Conservation (phyloP, 768 basidiomycete genomes). For the Mycena rosella region DNA sequence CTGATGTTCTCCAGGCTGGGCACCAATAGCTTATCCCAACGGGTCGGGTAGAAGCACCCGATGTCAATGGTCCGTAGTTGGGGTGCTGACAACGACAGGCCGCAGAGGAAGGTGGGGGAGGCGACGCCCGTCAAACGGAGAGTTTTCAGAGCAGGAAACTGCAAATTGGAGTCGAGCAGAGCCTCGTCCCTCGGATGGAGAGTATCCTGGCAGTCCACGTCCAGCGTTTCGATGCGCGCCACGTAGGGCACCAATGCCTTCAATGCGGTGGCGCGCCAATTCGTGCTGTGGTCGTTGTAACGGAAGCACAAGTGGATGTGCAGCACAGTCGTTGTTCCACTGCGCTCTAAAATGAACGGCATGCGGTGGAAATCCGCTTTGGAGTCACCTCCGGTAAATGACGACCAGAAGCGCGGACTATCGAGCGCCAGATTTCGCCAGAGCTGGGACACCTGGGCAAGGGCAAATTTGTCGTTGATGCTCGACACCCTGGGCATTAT, state of each 20-base stretch:
- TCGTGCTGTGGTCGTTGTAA: no score
- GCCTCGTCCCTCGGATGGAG: no score
- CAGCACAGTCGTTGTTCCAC: neutral
- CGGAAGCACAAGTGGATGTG: neutral
- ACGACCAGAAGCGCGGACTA: neutral
- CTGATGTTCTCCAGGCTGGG: neutral
- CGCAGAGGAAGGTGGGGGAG: neutral
- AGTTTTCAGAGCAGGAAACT: neutral
- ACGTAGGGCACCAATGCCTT: neutral
- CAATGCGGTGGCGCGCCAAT: neutral
- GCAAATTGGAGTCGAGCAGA: neutral
- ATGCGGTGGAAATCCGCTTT: neutral
- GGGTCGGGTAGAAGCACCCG: neutral
- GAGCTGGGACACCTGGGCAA: no score
- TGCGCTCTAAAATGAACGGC: neutral
- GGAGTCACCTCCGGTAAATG: neutral
- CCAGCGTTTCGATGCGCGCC: slow-evolving; percentile 2
- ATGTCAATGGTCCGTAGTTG: neutral
- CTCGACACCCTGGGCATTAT: no score
- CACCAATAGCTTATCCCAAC: neutral
- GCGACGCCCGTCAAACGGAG: neutral
- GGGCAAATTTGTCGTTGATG: no score
- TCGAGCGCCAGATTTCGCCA: no score
- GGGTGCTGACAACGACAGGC: neutral
- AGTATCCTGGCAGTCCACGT: neutral